These are phyloP conservation scores for Rachicladosporium sp. DNA, from an alignment of 2,329 filamentous ascomycete genomes.

Conservation along the genomic window DNA sequence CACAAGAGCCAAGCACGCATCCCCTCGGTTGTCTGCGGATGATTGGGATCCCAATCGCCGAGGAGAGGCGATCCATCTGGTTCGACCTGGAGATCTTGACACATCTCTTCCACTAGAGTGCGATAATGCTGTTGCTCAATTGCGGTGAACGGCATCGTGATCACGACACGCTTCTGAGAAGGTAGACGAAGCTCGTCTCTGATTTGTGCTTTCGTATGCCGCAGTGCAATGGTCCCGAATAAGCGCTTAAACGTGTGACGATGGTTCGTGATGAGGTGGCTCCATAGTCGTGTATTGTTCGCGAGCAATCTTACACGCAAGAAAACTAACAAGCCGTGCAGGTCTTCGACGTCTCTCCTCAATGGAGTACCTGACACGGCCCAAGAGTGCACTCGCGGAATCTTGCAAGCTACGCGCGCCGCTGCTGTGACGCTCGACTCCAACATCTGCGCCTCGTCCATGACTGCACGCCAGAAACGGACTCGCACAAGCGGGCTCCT, in stretches of 20 bases:
- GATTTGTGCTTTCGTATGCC: slow-evolving; percentile 75
- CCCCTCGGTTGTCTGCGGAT: slow-evolving; percentile 44
- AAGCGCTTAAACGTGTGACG: slow-evolving; percentile 54
- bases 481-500: slow-evolving; percentile 72
- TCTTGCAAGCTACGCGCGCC: slow-evolving; percentile 63
- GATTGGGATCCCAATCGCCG: slow-evolving; percentile 53
- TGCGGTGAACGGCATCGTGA: slow-evolving; percentile 79
- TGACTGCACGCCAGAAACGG: slow-evolving; percentile 72
- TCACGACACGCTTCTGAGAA: slow-evolving; percentile 70
- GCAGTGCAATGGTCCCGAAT: slow-evolving; percentile 60
- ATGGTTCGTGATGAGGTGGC: slow-evolving; percentile 47
- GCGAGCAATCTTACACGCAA: slow-evolving; percentile 67
- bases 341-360: slow-evolving; percentile 63
- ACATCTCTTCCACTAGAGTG: slow-evolving; percentile 63
- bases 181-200: slow-evolving; percentile 69
- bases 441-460: slow-evolving; percentile 79
- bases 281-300: slow-evolving; percentile 53
- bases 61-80: slow-evolving; percentile 48
- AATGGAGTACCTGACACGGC: slow-evolving; percentile 85
- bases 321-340: slow-evolving; percentile 72
- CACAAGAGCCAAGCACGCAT: slow-evolving; percentile 73
- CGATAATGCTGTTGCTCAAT: slow-evolving; percentile 86
- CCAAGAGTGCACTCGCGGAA: slow-evolving; percentile 82
- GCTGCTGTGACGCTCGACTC: slow-evolving; percentile 78
- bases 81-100: slow-evolving; percentile 54